Conservation (phyloP, 352 stramenopile genomes). For the Globisporangium uncinulatum region DNA sequence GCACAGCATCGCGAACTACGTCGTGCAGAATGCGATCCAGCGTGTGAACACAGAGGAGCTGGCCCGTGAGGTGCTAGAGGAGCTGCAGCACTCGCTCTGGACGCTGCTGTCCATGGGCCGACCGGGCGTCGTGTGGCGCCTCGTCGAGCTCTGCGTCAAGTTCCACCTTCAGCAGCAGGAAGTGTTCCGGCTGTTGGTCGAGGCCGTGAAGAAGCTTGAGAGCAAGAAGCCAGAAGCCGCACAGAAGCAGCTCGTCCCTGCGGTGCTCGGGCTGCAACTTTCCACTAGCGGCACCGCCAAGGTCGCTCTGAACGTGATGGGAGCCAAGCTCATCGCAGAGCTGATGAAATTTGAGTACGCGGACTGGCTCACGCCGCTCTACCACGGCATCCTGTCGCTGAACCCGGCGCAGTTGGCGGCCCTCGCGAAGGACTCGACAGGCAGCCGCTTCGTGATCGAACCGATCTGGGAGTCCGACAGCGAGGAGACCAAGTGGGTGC, state of each 20-base stretch:
- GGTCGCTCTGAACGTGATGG: slow-evolving; percentile 72
- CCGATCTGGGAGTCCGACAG: slow-evolving; percentile 73
- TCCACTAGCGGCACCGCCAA: slow-evolving; percentile 48
- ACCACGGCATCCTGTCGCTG: slow-evolving; percentile 54
- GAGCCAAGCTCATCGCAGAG: slow-evolving; percentile 68
- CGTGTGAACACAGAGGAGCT: slow-evolving; percentile 36
- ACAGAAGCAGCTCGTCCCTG: slow-evolving; percentile 55
- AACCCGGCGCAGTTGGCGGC: slow-evolving; percentile 67
- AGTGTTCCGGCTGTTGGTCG: slow-evolving; percentile 46
- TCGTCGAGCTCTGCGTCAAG: slow-evolving; percentile 69
- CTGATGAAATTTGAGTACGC: slow-evolving; percentile 56
- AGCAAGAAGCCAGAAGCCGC: slow-evolving; percentile 73
- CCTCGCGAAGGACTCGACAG: slow-evolving; percentile 72
- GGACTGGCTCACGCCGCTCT: slow-evolving; percentile 43
- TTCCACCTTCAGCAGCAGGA: slow-evolving; percentile 45
- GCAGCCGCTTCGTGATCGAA: slow-evolving; percentile 71
- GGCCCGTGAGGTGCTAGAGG: slow-evolving; percentile 43
- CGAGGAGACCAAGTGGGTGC: slow-evolving; percentile 48
- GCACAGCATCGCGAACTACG: slow-evolving; percentile 77
- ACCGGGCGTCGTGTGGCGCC: slow-evolving; percentile 68
- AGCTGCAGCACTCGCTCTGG: slow-evolving; percentile 58
- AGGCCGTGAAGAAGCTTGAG: slow-evolving; percentile 68
- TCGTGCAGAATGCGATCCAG: slow-evolving; percentile 71
- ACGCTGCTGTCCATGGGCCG: slow-evolving; percentile 67
- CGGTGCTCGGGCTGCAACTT: slow-evolving; percentile 61